Evolutionary conservation across 208 protist genomes (phyloP).

Genomic region (Acanthamoeba sp.): DNA sequence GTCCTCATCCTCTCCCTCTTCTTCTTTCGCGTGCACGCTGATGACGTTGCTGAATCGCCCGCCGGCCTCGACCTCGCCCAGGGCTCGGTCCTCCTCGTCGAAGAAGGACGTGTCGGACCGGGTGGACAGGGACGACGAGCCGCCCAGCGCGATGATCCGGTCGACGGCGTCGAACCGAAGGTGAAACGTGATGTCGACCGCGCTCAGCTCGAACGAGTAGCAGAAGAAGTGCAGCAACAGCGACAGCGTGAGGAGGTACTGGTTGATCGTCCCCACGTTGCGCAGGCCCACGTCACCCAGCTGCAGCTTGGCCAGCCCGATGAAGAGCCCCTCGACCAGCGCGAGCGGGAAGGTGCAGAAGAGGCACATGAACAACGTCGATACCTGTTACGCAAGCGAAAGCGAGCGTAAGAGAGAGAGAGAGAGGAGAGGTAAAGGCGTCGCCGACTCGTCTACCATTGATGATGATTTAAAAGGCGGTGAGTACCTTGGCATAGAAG

Average conservation of each 20-base stretch:
- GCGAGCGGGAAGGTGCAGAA: slow-evolving; percentile 43
- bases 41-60: too few species aligned
- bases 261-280: neutral
- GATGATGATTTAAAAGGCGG: neutral
- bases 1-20: neutral
- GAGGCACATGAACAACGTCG: neutral
- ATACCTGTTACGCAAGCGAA: neutral
- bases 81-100: neutral
- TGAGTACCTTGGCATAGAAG: neutral
- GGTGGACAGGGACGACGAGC: neutral
- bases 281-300: neutral
- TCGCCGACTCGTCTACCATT: neutral
- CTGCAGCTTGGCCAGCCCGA: neutral
- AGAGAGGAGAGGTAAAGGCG: neutral
- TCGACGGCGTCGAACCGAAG: neutral
- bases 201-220: neutral
- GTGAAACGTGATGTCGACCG: neutral
- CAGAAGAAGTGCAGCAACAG: neutral
- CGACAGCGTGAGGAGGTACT: slow-evolving; percentile 14
- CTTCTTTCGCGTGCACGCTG: too few species aligned
- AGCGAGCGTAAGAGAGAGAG: neutral
- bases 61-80: neutral
- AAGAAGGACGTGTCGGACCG: neutral
- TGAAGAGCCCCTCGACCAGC: neutral
- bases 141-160: slow-evolving; percentile 8